Evolutionary conservation across 495 filamentous ascomycete genomes (phyloP).

Genomic region (Echria macrotheca): DNA sequence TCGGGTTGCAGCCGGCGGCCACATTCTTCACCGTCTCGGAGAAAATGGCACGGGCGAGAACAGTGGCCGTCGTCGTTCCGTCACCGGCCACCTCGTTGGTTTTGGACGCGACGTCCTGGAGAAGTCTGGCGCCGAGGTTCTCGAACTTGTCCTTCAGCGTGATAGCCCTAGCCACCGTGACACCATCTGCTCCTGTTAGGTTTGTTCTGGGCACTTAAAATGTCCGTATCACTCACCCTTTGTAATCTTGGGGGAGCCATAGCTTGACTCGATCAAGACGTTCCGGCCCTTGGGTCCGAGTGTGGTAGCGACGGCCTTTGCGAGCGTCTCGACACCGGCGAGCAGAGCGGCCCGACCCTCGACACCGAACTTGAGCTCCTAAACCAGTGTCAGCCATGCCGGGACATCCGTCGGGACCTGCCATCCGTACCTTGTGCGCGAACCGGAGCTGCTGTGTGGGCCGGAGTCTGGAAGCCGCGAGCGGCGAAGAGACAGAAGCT

Average conservation of each 20-base stretch:
- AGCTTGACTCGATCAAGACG: conserved; percentile 95
- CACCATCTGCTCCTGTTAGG: conserved; percentile 63
- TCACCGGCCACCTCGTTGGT: conserved; percentile 99
- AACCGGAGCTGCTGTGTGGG: conserved; percentile 81
- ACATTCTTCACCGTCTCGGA: conserved; percentile 99
- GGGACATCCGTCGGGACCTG: conserved; percentile 13
- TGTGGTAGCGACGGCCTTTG: conserved; percentile 93
- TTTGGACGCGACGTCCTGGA: conserved; percentile 98
- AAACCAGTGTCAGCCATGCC: conserved; percentile 9
- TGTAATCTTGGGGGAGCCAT: conserved; percentile 98
- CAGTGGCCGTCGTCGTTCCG: conserved; percentile 95
- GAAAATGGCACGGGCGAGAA: conserved; percentile 97
- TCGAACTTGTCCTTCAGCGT: conserved; percentile 98
- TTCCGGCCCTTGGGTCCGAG: conserved; percentile 97
- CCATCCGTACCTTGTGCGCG: conserved; percentile 77
- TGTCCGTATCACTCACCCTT: conserved; percentile 62
- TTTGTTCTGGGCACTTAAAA: background rate
- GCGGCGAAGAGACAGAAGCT: conserved; percentile 61
- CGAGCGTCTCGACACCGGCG: conserved; percentile 91
- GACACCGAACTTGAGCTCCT: conserved; percentile 98
- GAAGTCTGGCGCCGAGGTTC: conserved; percentile 92
- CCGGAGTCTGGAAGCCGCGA: conserved; percentile 51
- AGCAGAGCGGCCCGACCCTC: conserved; percentile 86
- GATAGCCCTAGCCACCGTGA: conserved; percentile 89
- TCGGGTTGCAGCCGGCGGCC: conserved; percentile 97